Evolutionary conservation across 202 grass and related monocot species (phyloP), one percentile per base, ranked within the genome.

Genomic region (Carex arenaria): DNA sequence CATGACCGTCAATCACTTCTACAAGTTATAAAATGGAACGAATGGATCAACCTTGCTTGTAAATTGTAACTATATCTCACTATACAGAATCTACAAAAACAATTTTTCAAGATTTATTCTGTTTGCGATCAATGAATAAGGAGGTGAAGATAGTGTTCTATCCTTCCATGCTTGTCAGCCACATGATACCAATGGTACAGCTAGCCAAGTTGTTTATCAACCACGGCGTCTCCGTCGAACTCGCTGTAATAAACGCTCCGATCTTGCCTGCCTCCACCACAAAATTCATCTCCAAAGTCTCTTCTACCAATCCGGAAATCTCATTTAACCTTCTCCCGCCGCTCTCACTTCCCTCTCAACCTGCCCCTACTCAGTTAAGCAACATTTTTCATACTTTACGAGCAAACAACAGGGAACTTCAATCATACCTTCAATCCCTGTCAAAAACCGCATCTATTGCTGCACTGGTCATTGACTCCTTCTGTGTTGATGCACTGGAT

Each of bases 111-210:
- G 49, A 2, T 43, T 43, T 72, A 72, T 10, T 36, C 34, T 36
- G 34, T 36, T 36, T 34, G 23, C 10, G 15, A 81, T 28, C 60
- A 81, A 81, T 81, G 78, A 40, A 26, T 26, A 26, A 80, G 30
- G 22, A 62, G 54, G 12, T 61, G 12, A 90, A 82, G 4, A 78
- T 94, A 28, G 90, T 94, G 64, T 77, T 94, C 7, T 72, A 92
- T 72, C 71, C 88, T 23, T 56, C 53, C 69, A 28, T 90, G 13
- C 84, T 79, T 74, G 82, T 92, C n/a, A 90, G 84, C 66, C 93
- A 95, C 79, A 87, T 92, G 2, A 83, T 80, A 74, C 93, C 90
- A 22, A 90, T 95, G 90, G 86, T 95, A 42, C 89, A 95, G 56
- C 78, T 95, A 17, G 86, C 88, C 71, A 90, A 89, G 93, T 84